A percentile compares a stretch with the other conserved stretches of the same genome.
Conservation (phyloP, 2,329 filamentous ascomycete genomes). For the Cytospora mali region DNA sequence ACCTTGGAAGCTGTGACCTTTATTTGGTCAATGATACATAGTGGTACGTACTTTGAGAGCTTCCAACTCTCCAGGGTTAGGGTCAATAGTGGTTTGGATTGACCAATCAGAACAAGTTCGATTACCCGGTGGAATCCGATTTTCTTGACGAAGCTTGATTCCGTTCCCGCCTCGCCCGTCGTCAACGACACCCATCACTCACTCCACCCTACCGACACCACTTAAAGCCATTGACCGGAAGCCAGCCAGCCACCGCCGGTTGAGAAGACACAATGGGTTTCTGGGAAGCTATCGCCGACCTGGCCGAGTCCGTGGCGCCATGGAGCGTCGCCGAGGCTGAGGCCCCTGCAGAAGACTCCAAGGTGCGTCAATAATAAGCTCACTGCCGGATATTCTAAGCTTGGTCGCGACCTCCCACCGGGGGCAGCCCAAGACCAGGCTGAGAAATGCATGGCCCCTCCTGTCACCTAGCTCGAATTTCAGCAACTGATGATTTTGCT, state of each 20-base stretch:
- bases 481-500: constrained; percentile 9
- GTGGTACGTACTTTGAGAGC: too few relatives aligned
- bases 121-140: constrained; percentile 3
- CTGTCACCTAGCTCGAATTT: background rate
- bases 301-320: constrained; percentile 66
- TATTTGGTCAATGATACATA: background rate
- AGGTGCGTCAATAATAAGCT: constrained; percentile 41
- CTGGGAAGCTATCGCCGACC: constrained; percentile 66
- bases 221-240: constrained; percentile 35
- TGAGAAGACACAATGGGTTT: constrained; percentile 59
- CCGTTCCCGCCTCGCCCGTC: constrained; percentile 44
- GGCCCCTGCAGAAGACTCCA: constrained; percentile 67
- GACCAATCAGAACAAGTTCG: constrained; percentile 46
- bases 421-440: background rate
- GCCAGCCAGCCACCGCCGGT: constrained; percentile 41
- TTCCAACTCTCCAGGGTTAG: constrained; percentile 17
- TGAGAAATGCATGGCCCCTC: background rate
- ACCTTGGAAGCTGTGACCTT: background rate
- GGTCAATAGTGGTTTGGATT: constrained; percentile 10
- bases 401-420: background rate
- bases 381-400: background rate
- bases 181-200: constrained; percentile 36
- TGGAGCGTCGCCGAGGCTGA: constrained; percentile 68
- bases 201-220: constrained; percentile 35
- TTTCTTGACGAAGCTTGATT: constrained; percentile 33